A percentile compares a stretch with the other conserved stretches of the same genome.
Conservation (phyloP, 306 rosid species). For the Neltuma alba region DNA sequence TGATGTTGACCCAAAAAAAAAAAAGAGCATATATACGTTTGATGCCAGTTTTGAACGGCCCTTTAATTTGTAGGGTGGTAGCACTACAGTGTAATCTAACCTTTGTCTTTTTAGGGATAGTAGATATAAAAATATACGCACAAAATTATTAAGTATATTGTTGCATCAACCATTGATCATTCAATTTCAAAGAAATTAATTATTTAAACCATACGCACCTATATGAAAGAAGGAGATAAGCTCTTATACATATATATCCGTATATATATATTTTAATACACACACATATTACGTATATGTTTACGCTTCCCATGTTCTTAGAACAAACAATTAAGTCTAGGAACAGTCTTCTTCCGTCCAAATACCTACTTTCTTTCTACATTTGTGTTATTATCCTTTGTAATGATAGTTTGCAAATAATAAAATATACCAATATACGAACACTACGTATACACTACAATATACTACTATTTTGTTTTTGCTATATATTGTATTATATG, state of each 20-base stretch:
- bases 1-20: too few species aligned
- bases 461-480: too few species aligned
- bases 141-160: background rate
- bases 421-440: background rate
- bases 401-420: background rate
- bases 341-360: background rate
- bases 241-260: background rate
- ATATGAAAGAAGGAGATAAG: background rate
- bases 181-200: background rate
- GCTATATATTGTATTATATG: too few species aligned
- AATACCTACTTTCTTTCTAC: background rate
- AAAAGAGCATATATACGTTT: background rate
- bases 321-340: background rate
- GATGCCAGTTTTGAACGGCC: conserved; percentile 39
- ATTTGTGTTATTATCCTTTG: background rate
- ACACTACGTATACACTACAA: too few species aligned
- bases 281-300: too few species aligned
- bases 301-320: background rate
- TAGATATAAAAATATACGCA: conserved; percentile 5
- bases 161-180: conserved; percentile 12
- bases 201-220: background rate
- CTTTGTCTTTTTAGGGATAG: conserved; percentile 33
- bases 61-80: conserved; percentile 40
- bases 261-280: too few species aligned
- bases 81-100: conserved; percentile 43